Conservation (phyloP, 768 basidiomycete genomes). For the Austroboletus festivus region DNA sequence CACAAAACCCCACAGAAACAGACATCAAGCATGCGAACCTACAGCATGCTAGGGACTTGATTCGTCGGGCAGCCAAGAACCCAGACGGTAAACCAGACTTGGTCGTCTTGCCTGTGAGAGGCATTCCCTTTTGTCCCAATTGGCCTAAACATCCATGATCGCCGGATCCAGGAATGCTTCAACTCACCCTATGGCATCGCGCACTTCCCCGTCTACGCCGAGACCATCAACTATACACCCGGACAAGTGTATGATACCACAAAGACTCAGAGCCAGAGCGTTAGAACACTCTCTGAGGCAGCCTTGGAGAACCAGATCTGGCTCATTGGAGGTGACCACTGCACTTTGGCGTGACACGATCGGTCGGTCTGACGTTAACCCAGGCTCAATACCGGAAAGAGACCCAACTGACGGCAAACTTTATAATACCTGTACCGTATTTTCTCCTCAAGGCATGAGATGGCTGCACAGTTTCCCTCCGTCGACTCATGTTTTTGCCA, state of each 20-base stretch:
- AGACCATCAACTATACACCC: slow-evolving; percentile 62
- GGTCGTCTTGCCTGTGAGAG: slow-evolving; percentile 82
- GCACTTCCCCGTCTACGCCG: slow-evolving; percentile 82
- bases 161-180: slow-evolving; percentile 68
- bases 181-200: slow-evolving; percentile 81
- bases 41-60: slow-evolving; percentile 75
- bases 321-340: slow-evolving; percentile 86
- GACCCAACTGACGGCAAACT: slow-evolving; percentile 60
- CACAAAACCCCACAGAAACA: slow-evolving; percentile 28
- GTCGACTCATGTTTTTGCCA: slow-evolving; percentile 26
- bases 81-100: slow-evolving; percentile 59
- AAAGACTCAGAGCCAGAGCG: slow-evolving; percentile 64
- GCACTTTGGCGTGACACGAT: background rate
- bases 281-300: slow-evolving; percentile 74
- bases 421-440: slow-evolving; percentile 93
- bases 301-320: slow-evolving; percentile 79
- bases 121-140: background rate
- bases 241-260: slow-evolving; percentile 57
- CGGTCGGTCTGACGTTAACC: background rate
- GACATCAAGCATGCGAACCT: slow-evolving; percentile 70
- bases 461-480: background rate
- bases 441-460: slow-evolving; percentile 66
- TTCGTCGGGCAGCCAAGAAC: slow-evolving; percentile 60
- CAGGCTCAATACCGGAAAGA: slow-evolving; percentile 92
- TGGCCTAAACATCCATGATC: too few species aligned